Evolutionary conservation across 306 rosid genomes (phyloP).

Genomic region (Nissolia schottii): DNA sequence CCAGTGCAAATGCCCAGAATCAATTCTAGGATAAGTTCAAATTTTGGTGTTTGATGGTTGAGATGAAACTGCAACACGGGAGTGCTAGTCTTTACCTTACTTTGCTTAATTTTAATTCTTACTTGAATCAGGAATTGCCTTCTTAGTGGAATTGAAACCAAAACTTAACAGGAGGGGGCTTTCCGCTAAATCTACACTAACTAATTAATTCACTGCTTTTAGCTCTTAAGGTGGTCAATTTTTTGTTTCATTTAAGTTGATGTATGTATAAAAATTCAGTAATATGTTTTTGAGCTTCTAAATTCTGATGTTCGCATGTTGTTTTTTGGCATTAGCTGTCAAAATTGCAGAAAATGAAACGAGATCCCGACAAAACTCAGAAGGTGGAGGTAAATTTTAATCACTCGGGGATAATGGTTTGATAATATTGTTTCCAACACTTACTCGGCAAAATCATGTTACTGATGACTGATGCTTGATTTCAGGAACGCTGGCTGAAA

Average conservation of each 20-base stretch:
- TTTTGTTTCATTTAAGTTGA: conserved; percentile 5
- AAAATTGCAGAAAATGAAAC: conserved; percentile 29
- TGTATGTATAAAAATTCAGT: neutral
- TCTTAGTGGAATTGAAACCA: neutral
- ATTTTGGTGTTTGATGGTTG: neutral
- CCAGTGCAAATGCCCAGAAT: too few relatives aligned
- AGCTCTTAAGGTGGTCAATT: neutral
- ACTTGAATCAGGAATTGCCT: neutral
- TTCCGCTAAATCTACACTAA: neutral
- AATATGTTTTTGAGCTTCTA: neutral
- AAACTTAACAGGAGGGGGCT: neutral
- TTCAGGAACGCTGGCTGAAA: conserved; percentile 30
- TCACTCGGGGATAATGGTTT: conserved; percentile 22
- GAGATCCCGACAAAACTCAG: conserved; percentile 9
- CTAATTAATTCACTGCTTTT: neutral
- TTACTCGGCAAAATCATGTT: neutral
- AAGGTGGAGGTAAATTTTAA: conserved; percentile 23
- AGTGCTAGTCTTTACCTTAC: neutral
- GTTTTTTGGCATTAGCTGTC: conserved; percentile 3
- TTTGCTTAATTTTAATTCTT: neutral
- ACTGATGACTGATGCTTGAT: neutral
- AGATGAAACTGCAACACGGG: neutral
- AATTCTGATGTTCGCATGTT: neutral
- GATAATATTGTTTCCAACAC: conserved; percentile 2
- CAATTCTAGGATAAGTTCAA: neutral